Conservation (phyloP, 768 basidiomycete species). For the Pulveroboletus sp. region DNA sequence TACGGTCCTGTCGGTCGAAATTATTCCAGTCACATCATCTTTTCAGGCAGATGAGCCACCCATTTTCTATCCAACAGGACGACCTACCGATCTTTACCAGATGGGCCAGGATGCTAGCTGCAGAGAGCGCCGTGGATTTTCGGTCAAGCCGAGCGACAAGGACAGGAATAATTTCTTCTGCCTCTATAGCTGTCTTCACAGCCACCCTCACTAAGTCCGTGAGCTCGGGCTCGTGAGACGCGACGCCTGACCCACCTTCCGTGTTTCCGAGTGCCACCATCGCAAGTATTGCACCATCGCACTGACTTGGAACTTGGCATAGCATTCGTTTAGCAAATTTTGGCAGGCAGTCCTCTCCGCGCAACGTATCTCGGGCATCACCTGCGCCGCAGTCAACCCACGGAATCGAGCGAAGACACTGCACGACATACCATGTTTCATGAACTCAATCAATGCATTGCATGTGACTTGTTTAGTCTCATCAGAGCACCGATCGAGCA, state of each 20-base stretch:
- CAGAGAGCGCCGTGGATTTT: constrained; percentile 17
- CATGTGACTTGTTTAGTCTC: constrained; percentile 16
- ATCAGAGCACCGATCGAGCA: constrained; percentile 19
- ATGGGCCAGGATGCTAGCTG: constrained; percentile 16
- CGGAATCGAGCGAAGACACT: too few species aligned
- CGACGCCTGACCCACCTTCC: not conserved
- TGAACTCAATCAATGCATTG: constrained; percentile 14
- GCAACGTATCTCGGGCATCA: constrained; percentile 7
- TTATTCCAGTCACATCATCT: constrained; percentile 17
- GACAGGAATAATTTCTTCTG: constrained; percentile 9
- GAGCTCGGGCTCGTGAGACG: not conserved
- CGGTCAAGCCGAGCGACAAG: constrained; percentile 16
- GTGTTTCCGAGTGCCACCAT: constrained; percentile 15
- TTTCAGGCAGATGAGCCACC: not conserved
- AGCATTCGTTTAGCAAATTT: constrained; percentile 17
- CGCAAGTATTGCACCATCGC: constrained; percentile 17
- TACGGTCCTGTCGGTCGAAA: constrained; percentile 2
- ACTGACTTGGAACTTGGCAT: constrained; percentile 2
- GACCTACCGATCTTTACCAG: constrained; percentile 21
- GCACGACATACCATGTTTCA: constrained; percentile 12
- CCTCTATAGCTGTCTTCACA: constrained; percentile 15
- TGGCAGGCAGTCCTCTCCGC: constrained; percentile 1
- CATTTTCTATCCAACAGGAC: not conserved
- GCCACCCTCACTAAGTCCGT: not conserved
- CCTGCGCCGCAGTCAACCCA: constrained; percentile 5